phyloP scores from a whole-genome alignment of 2,329 filamentous ascomycete species.

The Colletotrichum falcatum region DNA sequence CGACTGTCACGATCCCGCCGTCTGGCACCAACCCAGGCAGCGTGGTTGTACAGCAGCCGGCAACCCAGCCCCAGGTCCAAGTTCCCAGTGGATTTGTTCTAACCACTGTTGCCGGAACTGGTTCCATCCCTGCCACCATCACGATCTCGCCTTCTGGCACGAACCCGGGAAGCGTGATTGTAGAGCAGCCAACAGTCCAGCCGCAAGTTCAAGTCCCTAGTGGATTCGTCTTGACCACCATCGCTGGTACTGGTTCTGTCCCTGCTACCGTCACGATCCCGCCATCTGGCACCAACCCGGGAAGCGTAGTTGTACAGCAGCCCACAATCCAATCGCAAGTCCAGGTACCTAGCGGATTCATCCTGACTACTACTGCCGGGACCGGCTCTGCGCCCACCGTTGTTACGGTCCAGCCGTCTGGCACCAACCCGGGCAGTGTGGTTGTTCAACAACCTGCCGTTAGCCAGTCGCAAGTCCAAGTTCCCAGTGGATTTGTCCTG shows the following conservation, averaged over 20 bases:
- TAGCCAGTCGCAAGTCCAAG: not conserved
- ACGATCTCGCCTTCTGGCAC: not conserved
- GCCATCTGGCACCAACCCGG: not conserved
- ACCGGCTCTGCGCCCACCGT: not conserved
- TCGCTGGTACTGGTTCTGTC: not conserved
- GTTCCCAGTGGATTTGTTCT: not conserved
- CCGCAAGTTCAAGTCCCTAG: not conserved
- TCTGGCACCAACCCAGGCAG: slow-evolving; percentile 7
- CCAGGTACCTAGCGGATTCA: not conserved
- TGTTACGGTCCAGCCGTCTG: not conserved
- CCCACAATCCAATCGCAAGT: not conserved
- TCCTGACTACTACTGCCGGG: not conserved
- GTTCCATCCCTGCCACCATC: not conserved
- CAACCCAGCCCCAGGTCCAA: not conserved
- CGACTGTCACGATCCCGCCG: slow-evolving; percentile 5
- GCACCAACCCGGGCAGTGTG: not conserved
- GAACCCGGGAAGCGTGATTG: not conserved
- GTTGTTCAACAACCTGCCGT: not conserved
- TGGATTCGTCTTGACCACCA: not conserved
- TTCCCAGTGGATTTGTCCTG: not conserved
- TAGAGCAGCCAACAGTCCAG: not conserved
- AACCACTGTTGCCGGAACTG: not conserved
- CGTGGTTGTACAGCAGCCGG: not conserved
- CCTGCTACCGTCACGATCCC: not conserved
- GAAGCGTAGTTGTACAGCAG: not conserved